A percentile compares a stretch with the other conserved stretches of the same genome.
Conservation (phyloP, 1,284 basidiomycete species). For the Moniliophthora roreri region DNA sequence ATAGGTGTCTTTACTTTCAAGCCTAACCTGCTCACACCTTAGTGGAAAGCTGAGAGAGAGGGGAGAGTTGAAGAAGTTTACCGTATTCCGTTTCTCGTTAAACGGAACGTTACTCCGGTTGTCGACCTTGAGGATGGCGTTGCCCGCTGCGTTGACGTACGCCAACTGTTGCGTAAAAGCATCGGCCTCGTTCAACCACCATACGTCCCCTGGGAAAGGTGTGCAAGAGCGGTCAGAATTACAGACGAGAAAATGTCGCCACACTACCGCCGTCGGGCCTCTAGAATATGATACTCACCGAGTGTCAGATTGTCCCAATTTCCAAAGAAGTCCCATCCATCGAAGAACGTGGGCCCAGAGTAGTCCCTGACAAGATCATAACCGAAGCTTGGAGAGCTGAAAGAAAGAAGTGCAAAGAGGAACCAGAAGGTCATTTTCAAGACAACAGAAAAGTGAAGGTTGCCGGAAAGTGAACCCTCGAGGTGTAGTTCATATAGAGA, state of each 20-base stretch:
- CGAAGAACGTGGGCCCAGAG: constrained; percentile 40
- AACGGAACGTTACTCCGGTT: constrained; percentile 50
- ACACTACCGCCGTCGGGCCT: no score
- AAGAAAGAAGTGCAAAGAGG: background rate
- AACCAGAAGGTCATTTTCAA: no score
- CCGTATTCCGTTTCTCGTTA: constrained; percentile 57
- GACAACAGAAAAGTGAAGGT: no score
- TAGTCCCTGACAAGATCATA: constrained; percentile 34
- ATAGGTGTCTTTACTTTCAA: constrained; percentile 48
- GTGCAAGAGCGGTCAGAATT: background rate
- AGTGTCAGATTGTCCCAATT: constrained; percentile 51
- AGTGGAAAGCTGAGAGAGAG: background rate
- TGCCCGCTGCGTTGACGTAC: constrained; percentile 50
- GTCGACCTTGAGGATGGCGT: constrained; percentile 62
- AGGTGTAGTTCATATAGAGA: no score
- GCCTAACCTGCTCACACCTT: constrained; percentile 39
- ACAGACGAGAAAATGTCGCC: no score
- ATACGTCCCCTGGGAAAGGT: constrained; percentile 47
- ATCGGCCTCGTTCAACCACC: constrained; percentile 43
- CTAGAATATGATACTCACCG: constrained; percentile 30
- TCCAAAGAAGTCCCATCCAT: constrained; percentile 57
- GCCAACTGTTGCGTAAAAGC: constrained; percentile 51
- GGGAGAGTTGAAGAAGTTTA: constrained; percentile 29
- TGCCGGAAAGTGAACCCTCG: no score
- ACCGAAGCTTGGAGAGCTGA: background rate